Evolutionary conservation across 1,139 yeast genomes (phyloP).

Genomic region (Kazachstania sp.): DNA sequence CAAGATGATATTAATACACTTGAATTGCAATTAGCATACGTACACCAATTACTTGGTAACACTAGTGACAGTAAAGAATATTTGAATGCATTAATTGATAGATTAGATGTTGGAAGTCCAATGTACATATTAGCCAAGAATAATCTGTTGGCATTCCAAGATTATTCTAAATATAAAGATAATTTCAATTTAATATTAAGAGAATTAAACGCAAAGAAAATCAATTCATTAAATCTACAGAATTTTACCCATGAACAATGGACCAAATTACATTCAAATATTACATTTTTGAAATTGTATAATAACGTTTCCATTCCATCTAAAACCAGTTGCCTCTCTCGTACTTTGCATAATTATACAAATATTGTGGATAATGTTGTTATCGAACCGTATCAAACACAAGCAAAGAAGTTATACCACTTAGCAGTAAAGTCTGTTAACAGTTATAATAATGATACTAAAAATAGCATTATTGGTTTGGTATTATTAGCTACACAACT

Average conservation of each 20-base stretch:
- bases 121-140: constrained; percentile 28
- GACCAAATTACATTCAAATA: constrained; percentile 17
- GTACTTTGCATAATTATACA: constrained; percentile 19
- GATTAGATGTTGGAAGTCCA: constrained; percentile 21
- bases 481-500: constrained; percentile 24
- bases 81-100: constrained; percentile 28
- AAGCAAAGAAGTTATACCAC: constrained; percentile 25
- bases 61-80: constrained; percentile 38
- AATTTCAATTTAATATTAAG: constrained; percentile 28
- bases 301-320: constrained; percentile 17
- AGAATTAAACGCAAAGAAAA: constrained; percentile 27
- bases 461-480: constrained; percentile 20
- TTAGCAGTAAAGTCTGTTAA: constrained; percentile 12
- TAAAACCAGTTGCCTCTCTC: constrained; percentile 15
- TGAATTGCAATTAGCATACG: constrained; percentile 59
- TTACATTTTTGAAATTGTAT: constrained; percentile 21
- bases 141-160: constrained; percentile 25
- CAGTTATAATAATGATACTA: constrained; percentile 10
- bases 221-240: constrained; percentile 17
- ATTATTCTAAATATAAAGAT: constrained; percentile 19
- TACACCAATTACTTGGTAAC: constrained; percentile 44
- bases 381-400: constrained; percentile 26
- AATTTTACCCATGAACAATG: constrained; percentile 24
- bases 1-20: constrained; percentile 35
- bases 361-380: constrained; percentile 21